Conservation (phyloP, 2,329 filamentous ascomycete genomes). For the Paracamarosporium sp. region DNA sequence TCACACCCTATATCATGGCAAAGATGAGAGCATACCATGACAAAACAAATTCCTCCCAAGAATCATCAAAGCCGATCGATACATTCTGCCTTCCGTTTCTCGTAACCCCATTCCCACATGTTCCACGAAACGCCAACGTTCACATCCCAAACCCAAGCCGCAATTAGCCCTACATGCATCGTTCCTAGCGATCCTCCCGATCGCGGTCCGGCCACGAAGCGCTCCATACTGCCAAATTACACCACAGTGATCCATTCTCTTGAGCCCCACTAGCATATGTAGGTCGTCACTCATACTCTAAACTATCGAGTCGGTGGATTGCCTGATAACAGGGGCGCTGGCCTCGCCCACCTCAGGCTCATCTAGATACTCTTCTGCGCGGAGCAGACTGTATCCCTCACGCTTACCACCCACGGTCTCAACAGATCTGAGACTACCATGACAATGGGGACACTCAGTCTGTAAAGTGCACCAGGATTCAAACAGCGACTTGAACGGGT, state of each 20-base stretch:
- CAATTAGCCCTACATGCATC: too few species aligned
- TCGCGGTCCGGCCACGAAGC: background rate
- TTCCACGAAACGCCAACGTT: background rate
- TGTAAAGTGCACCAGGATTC: background rate
- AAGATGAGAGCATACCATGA: background rate
- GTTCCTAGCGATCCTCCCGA: background rate
- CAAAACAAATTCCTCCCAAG: background rate
- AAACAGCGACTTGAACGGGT: background rate
- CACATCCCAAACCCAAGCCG: background rate
- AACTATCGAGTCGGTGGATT: background rate
- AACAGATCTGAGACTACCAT: background rate
- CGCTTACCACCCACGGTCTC: background rate
- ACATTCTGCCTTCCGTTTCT: too few species aligned
- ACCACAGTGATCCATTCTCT: background rate
- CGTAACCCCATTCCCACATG: background rate
- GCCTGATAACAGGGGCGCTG: background rate
- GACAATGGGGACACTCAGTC: slow-evolving; percentile 5
- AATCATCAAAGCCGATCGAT: too few species aligned
- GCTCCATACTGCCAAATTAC: too few species aligned
- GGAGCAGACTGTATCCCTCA: background rate
- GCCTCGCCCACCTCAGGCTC: background rate
- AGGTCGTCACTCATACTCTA: background rate
- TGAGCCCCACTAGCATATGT: background rate
- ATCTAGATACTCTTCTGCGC: background rate
- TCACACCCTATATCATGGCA: too few species aligned